Base-by-base conservation (phyloP, 306 rosid genomes). In the Ammopiptanthus mongolicus region DNA sequence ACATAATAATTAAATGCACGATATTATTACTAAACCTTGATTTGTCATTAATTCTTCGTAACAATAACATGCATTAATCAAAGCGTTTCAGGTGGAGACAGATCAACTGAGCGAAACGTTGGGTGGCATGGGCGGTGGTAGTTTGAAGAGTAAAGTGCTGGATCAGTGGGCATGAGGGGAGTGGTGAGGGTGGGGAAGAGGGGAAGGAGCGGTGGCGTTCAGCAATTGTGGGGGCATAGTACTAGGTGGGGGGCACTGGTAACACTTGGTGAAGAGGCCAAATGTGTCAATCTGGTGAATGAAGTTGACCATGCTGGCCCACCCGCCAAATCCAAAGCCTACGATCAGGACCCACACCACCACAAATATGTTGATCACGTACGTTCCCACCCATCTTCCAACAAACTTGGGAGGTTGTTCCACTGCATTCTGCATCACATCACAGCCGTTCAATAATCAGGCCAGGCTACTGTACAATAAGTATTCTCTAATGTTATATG, bases 291-390 rank as follows among this genome's bases (percentile, higher is more conserved):
- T 90, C 59, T 95, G 99, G 86, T 67, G 90, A 15, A 95, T 41
- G 76, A 95, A 95, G 82, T 95, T 95, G 1, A 87, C 87, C 87
- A 95, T 84, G 71, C 99, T 95, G 53, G 99, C 99, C 99, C 99
- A 95, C 61, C 99, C 99, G 4, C 99, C 99, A 33, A 95, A 95
- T 60, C 97, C 99, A 44, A 95, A 95, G 14, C 99, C 99, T 6
- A 95, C 99, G 0, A 95, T 81, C 2, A 90, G 65, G 14, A 95
- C 96, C 99, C 99, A 95, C 42, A 83, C 96, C 11, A 95, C 97
- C 31, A 95, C 83, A 51, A 95, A 95, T 10, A 81, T 81, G 68
- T 95, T 95, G 55, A 95, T 88, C 23, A 86, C 76, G 39, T 72
- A 92, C 0, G 91, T 25, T 15, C 99, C 99, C 0, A 84, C 91